Evolutionary conservation across 495 filamentous ascomycete genomes (phyloP).

Genomic region (Penicillium subrubescens): DNA sequence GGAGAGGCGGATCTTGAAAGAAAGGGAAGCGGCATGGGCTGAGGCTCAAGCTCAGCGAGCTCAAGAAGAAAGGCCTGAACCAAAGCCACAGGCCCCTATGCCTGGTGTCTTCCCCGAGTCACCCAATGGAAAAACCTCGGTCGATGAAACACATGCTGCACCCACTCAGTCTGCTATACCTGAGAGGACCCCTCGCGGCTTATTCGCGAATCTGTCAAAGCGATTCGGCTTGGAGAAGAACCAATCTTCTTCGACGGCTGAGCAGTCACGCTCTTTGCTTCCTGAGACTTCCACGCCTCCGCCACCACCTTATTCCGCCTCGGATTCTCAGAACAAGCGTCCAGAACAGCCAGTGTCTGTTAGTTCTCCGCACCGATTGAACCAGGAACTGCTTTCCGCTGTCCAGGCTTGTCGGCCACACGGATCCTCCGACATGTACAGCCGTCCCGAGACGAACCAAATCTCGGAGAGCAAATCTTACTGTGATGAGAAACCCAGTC

Average conservation of each 20-base stretch:
- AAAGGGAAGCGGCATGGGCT: constrained; percentile 60
- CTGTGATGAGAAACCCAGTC: constrained; percentile 80
- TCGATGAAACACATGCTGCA: constrained; percentile 25
- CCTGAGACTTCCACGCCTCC: constrained; percentile 36
- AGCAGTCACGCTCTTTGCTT: constrained; percentile 29
- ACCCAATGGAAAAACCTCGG: constrained; percentile 46
- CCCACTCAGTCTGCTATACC: constrained; percentile 26
- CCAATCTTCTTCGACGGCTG: constrained; percentile 25
- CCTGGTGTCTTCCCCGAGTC: constrained; percentile 69
- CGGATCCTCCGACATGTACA: constrained; percentile 69
- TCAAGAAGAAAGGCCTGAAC: constrained; percentile 31
- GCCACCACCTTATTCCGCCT: constrained; percentile 42
- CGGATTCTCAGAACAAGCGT: constrained; percentile 40
- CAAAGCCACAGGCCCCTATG: constrained; percentile 50
- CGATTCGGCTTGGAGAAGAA: constrained; percentile 63
- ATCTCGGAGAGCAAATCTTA: constrained; percentile 87
- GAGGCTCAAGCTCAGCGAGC: constrained; percentile 36
- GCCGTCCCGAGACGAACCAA: constrained; percentile 66
- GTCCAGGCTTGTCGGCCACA: constrained; percentile 80
- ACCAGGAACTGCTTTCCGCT: constrained; percentile 70
- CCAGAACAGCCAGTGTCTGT: constrained; percentile 43
- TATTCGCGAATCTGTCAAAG: constrained; percentile 67
- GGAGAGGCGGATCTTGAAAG: constrained; percentile 64
- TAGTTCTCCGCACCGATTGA: constrained; percentile 53
- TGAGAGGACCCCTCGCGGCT: constrained; percentile 45